Conservation (phyloP, 495 filamentous ascomycete species). For the Thermothielavioides terrestris region DNA sequence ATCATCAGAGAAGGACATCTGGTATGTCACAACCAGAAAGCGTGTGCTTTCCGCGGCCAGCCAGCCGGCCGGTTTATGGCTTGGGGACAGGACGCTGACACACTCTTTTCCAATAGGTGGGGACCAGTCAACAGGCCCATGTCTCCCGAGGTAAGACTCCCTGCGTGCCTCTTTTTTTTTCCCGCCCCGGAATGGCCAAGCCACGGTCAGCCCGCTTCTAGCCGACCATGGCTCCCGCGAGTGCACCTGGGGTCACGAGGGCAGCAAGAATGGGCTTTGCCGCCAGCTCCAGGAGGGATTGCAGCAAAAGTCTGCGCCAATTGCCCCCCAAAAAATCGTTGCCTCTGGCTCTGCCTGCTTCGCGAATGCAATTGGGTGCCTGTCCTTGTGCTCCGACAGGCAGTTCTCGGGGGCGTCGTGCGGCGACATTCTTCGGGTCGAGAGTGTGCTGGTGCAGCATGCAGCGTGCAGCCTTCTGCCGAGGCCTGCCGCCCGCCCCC, state of each 20-base stretch:
- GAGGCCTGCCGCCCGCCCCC: constrained; percentile 5
- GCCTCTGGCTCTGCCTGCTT: constrained; percentile 10
- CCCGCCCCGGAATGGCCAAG: neutral
- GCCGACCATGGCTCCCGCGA: neutral
- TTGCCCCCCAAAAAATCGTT: constrained; percentile 16
- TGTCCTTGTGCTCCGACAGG: constrained; percentile 5
- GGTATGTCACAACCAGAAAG: no score
- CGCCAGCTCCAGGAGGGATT: neutral
- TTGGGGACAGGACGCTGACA: neutral
- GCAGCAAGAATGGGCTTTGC: neutral
- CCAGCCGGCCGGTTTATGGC: no score
- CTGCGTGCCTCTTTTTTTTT: neutral
- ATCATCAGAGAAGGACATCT: constrained; percentile 80
- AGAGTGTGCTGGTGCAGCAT: neutral
- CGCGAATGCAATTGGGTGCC: neutral
- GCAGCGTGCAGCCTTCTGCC: no score
- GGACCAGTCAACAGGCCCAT: constrained; percentile 97
- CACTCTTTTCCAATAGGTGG: constrained; percentile 30
- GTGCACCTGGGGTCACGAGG: constrained; percentile 12
- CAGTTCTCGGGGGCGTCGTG: constrained; percentile 4
- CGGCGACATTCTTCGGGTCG: constrained; percentile 13
- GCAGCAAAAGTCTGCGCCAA: constrained; percentile 3
- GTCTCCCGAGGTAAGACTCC: constrained; percentile 80
- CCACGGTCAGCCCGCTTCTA: constrained; percentile 4
- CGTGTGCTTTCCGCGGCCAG: neutral